A percentile compares a stretch with the other conserved stretches of the same genome.
Evolutionary conservation across 306 rosid genomes (phyloP).

Genomic region (Lathyrus oleraceus): DNA sequence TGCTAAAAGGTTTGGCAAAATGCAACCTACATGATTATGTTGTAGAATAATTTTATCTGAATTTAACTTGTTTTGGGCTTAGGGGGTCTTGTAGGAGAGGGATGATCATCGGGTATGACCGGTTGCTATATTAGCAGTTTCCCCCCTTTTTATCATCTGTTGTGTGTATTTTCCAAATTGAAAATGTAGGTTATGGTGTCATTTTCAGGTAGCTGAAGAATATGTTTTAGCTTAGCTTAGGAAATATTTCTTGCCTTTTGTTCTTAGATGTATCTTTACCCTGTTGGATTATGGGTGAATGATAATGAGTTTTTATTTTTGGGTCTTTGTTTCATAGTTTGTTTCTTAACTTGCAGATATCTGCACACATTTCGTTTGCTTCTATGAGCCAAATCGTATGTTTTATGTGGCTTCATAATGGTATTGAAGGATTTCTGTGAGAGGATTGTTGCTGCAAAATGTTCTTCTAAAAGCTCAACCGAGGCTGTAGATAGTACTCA

Average conservation of each 20-base stretch:
- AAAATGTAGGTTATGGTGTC: conserved; percentile 22
- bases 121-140: background rate
- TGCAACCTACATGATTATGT: background rate
- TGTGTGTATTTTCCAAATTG: conserved; percentile 7
- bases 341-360: conserved; percentile 42
- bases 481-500: conserved; percentile 54
- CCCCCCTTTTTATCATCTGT: background rate
- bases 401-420: conserved; percentile 51
- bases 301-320: conserved; percentile 5
- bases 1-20: background rate
- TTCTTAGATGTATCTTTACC: conserved; percentile 14
- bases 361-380: conserved; percentile 37
- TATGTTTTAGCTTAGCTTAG: conserved; percentile 11
- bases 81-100: background rate
- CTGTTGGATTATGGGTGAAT: conserved; percentile 15
- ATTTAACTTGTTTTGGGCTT: background rate
- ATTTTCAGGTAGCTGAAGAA: conserved; percentile 5
- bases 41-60: background rate
- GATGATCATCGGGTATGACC: background rate
- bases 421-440: conserved; percentile 71
- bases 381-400: conserved; percentile 54
- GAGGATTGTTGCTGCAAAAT: conserved; percentile 55
- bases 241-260: background rate
- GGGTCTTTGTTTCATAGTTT: conserved; percentile 30
- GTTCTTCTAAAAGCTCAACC: conserved; percentile 57